A percentile compares a stretch with the other conserved stretches of the same genome.
Conservation (phyloP, 108 stramenopile species). For the Discostella stelligeroides region DNA sequence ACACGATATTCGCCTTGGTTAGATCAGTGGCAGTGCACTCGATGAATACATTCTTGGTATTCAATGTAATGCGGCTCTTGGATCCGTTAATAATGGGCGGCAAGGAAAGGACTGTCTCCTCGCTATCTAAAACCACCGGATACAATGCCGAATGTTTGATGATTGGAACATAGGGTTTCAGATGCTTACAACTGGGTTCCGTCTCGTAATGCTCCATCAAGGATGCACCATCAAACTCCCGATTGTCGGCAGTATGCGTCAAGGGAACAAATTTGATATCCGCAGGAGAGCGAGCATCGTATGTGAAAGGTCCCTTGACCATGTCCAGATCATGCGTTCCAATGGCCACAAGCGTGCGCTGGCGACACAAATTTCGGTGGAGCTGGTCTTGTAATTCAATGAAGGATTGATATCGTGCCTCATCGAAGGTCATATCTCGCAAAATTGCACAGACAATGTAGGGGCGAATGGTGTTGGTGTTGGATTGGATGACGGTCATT, state of each 20-base stretch:
- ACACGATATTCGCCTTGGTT: slow-evolving; percentile 99
- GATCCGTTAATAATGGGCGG: slow-evolving; percentile 99
- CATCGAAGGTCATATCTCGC: slow-evolving; percentile 88
- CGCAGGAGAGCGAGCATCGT: slow-evolving; percentile 86
- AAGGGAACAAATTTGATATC: slow-evolving; percentile 95
- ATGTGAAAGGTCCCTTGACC: slow-evolving; percentile 89
- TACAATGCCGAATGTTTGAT: slow-evolving; percentile 93
- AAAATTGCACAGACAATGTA: slow-evolving; percentile 97
- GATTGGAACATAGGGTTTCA: slow-evolving; percentile 96
- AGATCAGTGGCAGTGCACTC: slow-evolving; percentile 99
- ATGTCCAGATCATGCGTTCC: slow-evolving; percentile 98
- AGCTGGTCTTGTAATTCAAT: slow-evolving; percentile 99
- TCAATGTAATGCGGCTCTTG: slow-evolving; percentile 88
- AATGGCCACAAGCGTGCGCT: slow-evolving; percentile 97
- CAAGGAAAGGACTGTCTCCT: slow-evolving; percentile 88
- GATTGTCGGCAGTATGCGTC: slow-evolving; percentile 74
- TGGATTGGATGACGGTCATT: slow-evolving; percentile 84
- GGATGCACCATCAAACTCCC: slow-evolving; percentile 62
- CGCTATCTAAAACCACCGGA: slow-evolving; percentile 91
- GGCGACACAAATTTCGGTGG: slow-evolving; percentile 98
- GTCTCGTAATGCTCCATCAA: slow-evolving; percentile 89
- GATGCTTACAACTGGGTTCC: slow-evolving; percentile 90
- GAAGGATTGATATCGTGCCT: slow-evolving; percentile 93
- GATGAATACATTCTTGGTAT: slow-evolving; percentile 97
- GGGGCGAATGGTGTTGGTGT: slow-evolving; percentile 90